Conservation (phyloP, 2,329 filamentous ascomycete genomes). For the Paecilomyces sp. region DNA sequence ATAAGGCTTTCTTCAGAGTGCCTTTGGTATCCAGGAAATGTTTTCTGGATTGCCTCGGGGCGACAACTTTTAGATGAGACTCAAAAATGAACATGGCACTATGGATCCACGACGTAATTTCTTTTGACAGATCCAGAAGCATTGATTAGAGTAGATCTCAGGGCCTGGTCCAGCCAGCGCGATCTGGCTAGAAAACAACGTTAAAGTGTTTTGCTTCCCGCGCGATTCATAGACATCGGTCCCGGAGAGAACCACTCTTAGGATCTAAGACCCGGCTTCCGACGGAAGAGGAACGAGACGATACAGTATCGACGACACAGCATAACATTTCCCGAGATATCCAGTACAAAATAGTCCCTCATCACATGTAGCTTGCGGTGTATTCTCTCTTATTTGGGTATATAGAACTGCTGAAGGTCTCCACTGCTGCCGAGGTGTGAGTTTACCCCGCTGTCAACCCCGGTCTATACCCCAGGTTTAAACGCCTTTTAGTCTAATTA, state of each 20-base stretch:
- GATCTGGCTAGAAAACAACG: not conserved
- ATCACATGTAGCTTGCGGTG: not conserved
- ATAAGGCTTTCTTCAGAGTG: not conserved
- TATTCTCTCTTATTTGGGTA: not conserved
- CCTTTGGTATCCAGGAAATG: not conserved
- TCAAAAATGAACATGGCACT: not conserved
- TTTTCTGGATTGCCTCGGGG: not conserved
- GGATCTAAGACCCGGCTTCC: not conserved
- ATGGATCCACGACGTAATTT: no score
- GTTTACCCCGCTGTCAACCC: not conserved
- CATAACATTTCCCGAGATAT: not conserved
- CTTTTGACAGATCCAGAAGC: not conserved
- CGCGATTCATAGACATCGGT: not conserved
- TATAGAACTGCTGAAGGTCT: not conserved
- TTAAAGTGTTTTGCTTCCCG: not conserved
- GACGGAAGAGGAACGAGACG: not conserved
- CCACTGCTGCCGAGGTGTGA: slow-evolving; percentile 1
- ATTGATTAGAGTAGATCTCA: not conserved
- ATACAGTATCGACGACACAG: not conserved
- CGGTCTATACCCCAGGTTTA: slow-evolving; percentile 10
- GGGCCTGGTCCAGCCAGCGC: not conserved
- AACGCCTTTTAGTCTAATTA: not conserved
- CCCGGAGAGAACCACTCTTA: not conserved
- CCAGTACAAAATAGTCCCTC: not conserved
- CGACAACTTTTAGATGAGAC: not conserved